Base-by-base conservation (phyloP, 192 early-diverging fungal genomes). In the Coemansia sp. region DNA sequence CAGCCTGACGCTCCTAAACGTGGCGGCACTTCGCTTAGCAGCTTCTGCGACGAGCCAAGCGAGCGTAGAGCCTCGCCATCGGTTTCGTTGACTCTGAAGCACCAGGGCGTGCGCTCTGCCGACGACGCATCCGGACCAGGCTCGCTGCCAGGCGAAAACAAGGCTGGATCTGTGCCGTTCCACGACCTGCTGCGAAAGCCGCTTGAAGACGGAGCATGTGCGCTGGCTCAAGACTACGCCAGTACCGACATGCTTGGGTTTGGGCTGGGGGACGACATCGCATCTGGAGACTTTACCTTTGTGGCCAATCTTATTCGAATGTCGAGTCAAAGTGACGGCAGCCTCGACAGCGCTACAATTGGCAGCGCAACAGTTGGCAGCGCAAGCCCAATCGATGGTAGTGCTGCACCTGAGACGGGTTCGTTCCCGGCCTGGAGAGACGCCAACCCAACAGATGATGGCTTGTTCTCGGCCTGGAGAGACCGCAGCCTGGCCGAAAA, bases 291-390 rank as follows among this genome's bases (percentile, higher is more conserved):
- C 47, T 67, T 68, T 25, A 61, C 46, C 6, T 64, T 76, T 28
- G 61, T 76, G 12, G 65, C 64, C 14, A 58, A 71, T 23, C 68
- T 76, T 26, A 71, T 76, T 20, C 42, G 60, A n/a, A 49, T 36
- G 8, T 31, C 60, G 2, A 48, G 54, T 23, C 52, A 58, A 17
- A 53, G 40, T 34, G 52, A 25, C 31, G 15, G 34, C 44, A 36
- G 28, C 55, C 42, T 48, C 6, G 46, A 48, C 17, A 28, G 54
- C 40, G 25, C 7, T 28, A 24, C 15, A 1, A 34, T 31, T 31
- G 37, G n/a, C 18, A 58, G 36, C 10, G 28, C 44, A 20, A 67
- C 31, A 5, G 54, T 31, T 31, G 37, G n/a, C 18, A 58, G 36
- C 17, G 28, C 44, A 42, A 67, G 48, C 36, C 18, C 34, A 12